Conservation (phyloP, 805 yeast genomes). For the Wickerhamomyces silvicola region DNA sequence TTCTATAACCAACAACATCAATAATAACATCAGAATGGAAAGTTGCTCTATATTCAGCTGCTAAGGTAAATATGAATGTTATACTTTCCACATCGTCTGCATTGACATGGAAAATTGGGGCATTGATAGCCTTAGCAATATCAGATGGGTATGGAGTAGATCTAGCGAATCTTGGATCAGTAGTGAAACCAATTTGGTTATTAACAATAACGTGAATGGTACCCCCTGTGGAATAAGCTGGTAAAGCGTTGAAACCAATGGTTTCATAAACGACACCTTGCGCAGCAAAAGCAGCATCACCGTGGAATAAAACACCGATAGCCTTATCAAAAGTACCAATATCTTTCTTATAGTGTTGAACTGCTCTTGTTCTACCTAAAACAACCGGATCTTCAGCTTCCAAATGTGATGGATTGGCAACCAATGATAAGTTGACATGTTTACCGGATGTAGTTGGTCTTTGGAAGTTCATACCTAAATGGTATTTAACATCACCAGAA, state of each 20-base stretch:
- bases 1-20: conserved; percentile 97
- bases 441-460: conserved; percentile 99
- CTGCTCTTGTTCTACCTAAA: conserved; percentile 94
- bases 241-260: conserved; percentile 86
- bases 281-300: conserved; percentile 98
- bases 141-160: conserved; percentile 98
- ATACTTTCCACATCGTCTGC: conserved; percentile 97
- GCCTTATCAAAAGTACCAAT: conserved; percentile 80
- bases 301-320: conserved; percentile 87
- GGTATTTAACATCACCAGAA: conserved; percentile 98
- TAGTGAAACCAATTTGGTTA: conserved; percentile 99
- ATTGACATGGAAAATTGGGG: conserved; percentile 98
- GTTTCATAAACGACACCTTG: conserved; percentile 99
- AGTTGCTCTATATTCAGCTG: conserved; percentile 97
- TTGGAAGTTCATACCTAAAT: conserved; percentile 97
- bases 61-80: conserved; percentile 86
- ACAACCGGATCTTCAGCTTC: conserved; percentile 99
- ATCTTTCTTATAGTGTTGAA: conserved; percentile 86
- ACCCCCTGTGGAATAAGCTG: conserved; percentile 98
- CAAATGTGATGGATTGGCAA: conserved; percentile 98
- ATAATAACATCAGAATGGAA: conserved; percentile 95
- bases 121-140: conserved; percentile 92
- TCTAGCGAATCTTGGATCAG: conserved; percentile 96
- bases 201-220: conserved; percentile 93
- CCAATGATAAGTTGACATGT: conserved; percentile 89